Evolutionary conservation across 106 monocot genomes (phyloP), one percentile per base, ranked within the genome.

Genomic region (Phalaenopsis equestris): DNA sequence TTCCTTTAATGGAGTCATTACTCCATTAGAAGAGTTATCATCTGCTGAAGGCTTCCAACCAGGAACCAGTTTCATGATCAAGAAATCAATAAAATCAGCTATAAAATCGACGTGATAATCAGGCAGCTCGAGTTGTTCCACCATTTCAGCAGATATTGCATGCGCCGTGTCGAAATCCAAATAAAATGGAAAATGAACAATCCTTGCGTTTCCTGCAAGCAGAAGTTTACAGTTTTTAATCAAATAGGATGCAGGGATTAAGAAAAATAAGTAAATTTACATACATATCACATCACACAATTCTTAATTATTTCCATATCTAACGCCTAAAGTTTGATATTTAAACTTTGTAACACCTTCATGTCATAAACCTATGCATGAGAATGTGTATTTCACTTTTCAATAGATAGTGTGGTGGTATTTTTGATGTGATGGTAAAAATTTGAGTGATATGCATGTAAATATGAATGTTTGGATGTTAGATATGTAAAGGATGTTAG

Each of bases 51-150:
- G 83, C 47, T 55, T 80, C 90, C 90, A 90, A 12, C 77, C 65
- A 68, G 92, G 84, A 37, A 90, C 83, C 30, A 93, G 77, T 36
- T 86, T 88, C 82, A 81, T 80, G 30, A 93, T 86, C 47, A 90
- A 41, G 58, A 80, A 84, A 83, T 93, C 90, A 76, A 93, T 93
- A 38, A 93, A 93, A 56, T 90, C 81, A 55, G 92, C 86, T 65
- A 93, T 87, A 75, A 93, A 90, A 19, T 68, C 55, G 24, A 90
- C 92, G 82, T 93, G 90, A 82, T 83, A 77, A 72, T 90, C 81
- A 36, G 90, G 57, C 36, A 90, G 74, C 1, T 90, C 85, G 19
- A 90, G 67, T 16, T 88, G 83, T 64, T 88, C 90, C 9, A 84
- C 88, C 92, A 93, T 90, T 86, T 93, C 92, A 41, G 65, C 17